These are phyloP conservation scores for Lyophyllum atratum DNA, from an alignment of 768 basidiomycete genomes.

Conservation along the genomic window DNA sequence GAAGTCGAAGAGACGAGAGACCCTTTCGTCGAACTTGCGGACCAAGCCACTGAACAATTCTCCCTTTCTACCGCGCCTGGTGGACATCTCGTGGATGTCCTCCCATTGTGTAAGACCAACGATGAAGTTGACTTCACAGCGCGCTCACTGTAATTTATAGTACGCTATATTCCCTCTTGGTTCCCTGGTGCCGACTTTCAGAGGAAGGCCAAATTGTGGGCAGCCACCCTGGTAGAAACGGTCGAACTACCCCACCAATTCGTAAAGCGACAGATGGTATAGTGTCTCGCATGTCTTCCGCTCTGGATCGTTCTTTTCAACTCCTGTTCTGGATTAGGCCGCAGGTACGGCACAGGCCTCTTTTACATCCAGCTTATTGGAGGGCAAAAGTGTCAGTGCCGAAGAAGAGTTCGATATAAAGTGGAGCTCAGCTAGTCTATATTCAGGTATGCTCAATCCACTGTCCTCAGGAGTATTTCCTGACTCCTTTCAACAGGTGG, in stretches of 20 bases:
- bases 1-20: slow-evolving; percentile 51
- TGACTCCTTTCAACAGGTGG: slow-evolving; percentile 40
- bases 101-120: slow-evolving; percentile 44
- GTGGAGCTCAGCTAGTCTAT: slow-evolving; percentile 63
- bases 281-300: slow-evolving; percentile 12
- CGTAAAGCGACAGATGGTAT: slow-evolving; percentile 64
- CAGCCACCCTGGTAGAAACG: slow-evolving; percentile 52
- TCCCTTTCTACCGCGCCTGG: slow-evolving; percentile 54
- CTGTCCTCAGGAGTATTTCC: background rate
- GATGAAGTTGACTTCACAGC: background rate
- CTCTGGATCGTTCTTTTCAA: background rate
- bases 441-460: slow-evolving; percentile 39
- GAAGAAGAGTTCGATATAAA: slow-evolving; percentile 67
- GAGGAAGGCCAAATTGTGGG: slow-evolving; percentile 53
- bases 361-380: slow-evolving; percentile 59
- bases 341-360: slow-evolving; percentile 59
- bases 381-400: slow-evolving; percentile 46
- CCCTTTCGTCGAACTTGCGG: slow-evolving; percentile 54
- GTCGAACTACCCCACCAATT: slow-evolving; percentile 57
- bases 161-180: slow-evolving; percentile 62
- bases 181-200: slow-evolving; percentile 65
- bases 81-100: slow-evolving; percentile 51
- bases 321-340: slow-evolving; percentile 36
- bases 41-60: slow-evolving; percentile 55
- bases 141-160: slow-evolving; percentile 28